Evolutionary conservation across 2,329 filamentous ascomycete genomes (phyloP).

Genomic region (Eutypella sp.): DNA sequence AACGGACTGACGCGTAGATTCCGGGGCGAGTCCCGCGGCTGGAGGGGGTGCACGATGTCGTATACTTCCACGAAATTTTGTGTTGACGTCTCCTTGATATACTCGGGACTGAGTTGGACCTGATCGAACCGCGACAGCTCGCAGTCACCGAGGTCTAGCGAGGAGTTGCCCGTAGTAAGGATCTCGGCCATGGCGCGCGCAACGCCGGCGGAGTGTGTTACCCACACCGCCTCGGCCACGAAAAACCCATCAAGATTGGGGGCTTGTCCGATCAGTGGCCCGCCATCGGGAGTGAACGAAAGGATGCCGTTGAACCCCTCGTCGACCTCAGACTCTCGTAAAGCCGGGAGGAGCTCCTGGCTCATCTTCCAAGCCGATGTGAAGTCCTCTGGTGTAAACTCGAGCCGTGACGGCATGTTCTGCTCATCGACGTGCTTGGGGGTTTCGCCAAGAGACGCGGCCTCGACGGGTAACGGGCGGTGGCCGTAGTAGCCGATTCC

Average conservation of each 20-base stretch:
- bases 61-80: slow-evolving; percentile 62
- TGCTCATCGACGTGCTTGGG: slow-evolving; percentile 49
- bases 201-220: slow-evolving; percentile 60
- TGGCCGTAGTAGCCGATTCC: slow-evolving; percentile 63
- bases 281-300: slow-evolving; percentile 61
- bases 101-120: slow-evolving; percentile 50
- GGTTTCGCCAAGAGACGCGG: slow-evolving; percentile 48
- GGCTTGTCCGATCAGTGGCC: slow-evolving; percentile 53
- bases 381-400: slow-evolving; percentile 57
- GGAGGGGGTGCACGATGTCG: slow-evolving; percentile 58
- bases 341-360: slow-evolving; percentile 47
- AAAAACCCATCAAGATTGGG: slow-evolving; percentile 57
- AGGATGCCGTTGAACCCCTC: slow-evolving; percentile 63
- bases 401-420: slow-evolving; percentile 59
- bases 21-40: slow-evolving; percentile 52
- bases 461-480: slow-evolving; percentile 54
- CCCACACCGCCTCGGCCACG: slow-evolving; percentile 62
- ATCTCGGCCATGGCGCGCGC: slow-evolving; percentile 56
- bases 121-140: slow-evolving; percentile 58
- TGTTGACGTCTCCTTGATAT: slow-evolving; percentile 53
- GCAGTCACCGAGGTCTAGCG: slow-evolving; percentile 53
- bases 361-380: slow-evolving; percentile 54
- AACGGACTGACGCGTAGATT: slow-evolving; percentile 57
- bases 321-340: slow-evolving; percentile 45
- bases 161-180: slow-evolving; percentile 50